Evolutionary conservation across 345 rosid species (phyloP), one percentile per base, ranked within the genome.

Genomic region (Clausena lansium): DNA sequence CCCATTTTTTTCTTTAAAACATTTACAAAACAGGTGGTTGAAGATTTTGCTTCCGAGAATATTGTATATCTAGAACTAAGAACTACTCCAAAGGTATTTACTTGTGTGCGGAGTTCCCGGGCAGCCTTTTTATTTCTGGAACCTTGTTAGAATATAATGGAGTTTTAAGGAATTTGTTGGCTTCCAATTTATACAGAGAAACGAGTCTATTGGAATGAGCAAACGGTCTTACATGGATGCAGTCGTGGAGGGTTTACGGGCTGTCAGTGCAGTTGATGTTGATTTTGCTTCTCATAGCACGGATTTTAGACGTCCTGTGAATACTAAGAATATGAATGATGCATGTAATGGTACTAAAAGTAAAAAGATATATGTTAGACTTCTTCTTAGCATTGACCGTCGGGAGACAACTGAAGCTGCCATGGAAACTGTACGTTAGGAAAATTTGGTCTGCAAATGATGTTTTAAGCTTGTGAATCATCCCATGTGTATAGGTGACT

Each of bases 321-420:
- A 81, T 78, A 67, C 76, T n/a, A 69, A 4, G 73, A 33, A 75
- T 33, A 52, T 33, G 17, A 70, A 83, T 69, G 77, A 84, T 79
- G 35, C 30, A 33, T 67, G 77, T 83, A 82, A 83, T 85, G 89
- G 85, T 54, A 52, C 77, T 77, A 67, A 33, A 50, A 88, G 87
- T 70, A 91, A 87, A 85, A 92, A 86, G 90, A 94, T 92, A 77
- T 87, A 81, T 87, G 94, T 94, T 70, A 86, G 98, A 79, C 91
- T 96, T 76, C 99, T 96, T 88, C 98, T 96, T 81, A 94, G 99
- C 82, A 94, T 92, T 87, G 98, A 94, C 61, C 97, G 97, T 64
- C 94, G 97, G 71, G 98, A 94, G 84, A 89, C 87, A 68, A 91
- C 98, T 19, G 91, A 85, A 66, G 86, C 97, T 57, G 97, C 99